Evolutionary conservation across 805 yeast species (phyloP).

Genomic region (Nakazawaea siamensis): DNA sequence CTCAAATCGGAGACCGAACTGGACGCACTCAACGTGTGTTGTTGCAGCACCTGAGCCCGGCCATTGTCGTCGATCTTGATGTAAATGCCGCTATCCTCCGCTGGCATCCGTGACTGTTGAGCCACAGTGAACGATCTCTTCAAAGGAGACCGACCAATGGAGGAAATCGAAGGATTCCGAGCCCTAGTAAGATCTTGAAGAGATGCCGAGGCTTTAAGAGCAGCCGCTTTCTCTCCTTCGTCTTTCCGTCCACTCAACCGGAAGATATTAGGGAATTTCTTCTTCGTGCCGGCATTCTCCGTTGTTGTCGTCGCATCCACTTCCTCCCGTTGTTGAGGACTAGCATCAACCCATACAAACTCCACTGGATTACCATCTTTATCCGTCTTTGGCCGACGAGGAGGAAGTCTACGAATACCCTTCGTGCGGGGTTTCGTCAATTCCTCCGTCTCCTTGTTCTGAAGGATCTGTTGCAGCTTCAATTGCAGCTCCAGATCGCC

Average conservation of each 20-base stretch:
- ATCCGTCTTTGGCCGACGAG: constrained; percentile 21
- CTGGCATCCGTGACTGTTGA: constrained; percentile 8
- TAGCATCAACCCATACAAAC: constrained; percentile 24
- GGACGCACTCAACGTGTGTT: constrained; percentile 7
- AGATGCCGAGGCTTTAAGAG: constrained; percentile 3
- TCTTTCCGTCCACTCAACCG: constrained; percentile 7
- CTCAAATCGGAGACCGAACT: constrained; percentile 4
- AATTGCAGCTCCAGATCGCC: constrained; percentile 26
- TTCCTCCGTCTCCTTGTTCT: no score
- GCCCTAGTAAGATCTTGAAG: constrained; percentile 8
- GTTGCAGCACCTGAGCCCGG: constrained; percentile 9
- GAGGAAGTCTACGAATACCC: constrained; percentile 15
- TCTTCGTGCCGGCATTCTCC: not conserved
- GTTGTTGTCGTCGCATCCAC: not conserved
- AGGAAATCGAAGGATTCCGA: constrained; percentile 5
- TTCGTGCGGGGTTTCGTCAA: constrained; percentile 5
- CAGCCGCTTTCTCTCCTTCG: not conserved
- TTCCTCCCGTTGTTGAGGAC: constrained; percentile 10
- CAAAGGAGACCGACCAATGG: constrained; percentile 7
- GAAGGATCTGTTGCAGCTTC: constrained; percentile 16
- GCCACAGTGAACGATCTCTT: constrained; percentile 10
- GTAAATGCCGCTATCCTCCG: constrained; percentile 2
- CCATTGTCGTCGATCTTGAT: constrained; percentile 9
- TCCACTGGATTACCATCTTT: constrained; percentile 24
- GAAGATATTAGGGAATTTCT: constrained; percentile 10